phyloP scores from a whole-genome alignment of 768 basidiomycete species.

The Trametes cingulata region DNA sequence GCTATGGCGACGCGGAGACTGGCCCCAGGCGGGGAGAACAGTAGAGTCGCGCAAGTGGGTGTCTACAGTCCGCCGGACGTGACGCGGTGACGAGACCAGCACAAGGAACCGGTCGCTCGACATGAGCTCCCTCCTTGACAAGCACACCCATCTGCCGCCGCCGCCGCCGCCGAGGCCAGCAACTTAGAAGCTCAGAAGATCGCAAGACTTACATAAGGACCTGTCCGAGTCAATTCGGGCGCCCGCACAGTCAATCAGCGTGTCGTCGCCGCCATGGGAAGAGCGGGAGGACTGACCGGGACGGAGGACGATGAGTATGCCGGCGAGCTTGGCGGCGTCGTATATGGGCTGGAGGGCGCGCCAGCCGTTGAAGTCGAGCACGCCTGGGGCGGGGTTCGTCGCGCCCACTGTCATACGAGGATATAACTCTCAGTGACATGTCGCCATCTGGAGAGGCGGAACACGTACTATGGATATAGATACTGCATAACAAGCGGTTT shows the following conservation, averaged over 20 bases:
- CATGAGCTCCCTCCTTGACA: too few species aligned
- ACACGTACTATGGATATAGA: slow-evolving; percentile 67
- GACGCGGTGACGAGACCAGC: too few species aligned
- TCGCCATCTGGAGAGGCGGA: too few species aligned
- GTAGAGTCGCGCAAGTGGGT: too few species aligned
- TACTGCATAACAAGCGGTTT: slow-evolving; percentile 22
- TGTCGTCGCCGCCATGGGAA: neutral
- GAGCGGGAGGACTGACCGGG: slow-evolving; percentile 52
- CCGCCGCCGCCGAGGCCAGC: neutral
- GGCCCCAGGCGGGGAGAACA: too few species aligned
- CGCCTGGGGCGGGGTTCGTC: slow-evolving; percentile 71
- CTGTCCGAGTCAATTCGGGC: slow-evolving; percentile 13
- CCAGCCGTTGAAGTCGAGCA: slow-evolving; percentile 72
- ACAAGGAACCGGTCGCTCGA: too few species aligned
- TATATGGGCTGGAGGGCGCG: slow-evolving; percentile 69
- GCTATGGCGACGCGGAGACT: too few species aligned
- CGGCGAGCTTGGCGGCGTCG: slow-evolving; percentile 71
- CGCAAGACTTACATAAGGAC: slow-evolving; percentile 30
- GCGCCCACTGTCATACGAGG: slow-evolving; percentile 45
- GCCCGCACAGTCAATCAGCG: neutral
- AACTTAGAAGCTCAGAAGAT: too few species aligned
- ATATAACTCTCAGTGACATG: neutral
- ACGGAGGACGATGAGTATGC: slow-evolving; percentile 77
- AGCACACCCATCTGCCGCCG: too few species aligned
- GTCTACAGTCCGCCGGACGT: too few species aligned